These are phyloP conservation scores for Tolypocladium inflatum DNA, from an alignment of 2,329 filamentous ascomycete genomes.

Conservation along the genomic window DNA sequence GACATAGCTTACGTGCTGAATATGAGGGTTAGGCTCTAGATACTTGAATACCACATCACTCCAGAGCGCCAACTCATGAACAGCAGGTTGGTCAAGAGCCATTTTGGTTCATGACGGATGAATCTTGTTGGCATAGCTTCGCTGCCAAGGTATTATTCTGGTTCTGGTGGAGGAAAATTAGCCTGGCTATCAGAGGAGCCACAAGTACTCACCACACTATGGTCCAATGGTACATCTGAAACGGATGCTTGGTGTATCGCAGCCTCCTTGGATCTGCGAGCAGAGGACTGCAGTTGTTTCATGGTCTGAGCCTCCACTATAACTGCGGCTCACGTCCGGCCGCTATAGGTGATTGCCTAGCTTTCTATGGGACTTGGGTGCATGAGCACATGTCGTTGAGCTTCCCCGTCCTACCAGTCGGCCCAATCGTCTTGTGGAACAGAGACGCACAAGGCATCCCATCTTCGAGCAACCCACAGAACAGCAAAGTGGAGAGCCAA, in stretches of 20 bases:
- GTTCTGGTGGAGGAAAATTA: neutral
- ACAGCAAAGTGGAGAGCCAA: constrained; percentile 22
- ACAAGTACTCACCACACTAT: neutral
- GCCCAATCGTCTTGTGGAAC: constrained; percentile 17
- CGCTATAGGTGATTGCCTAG: neutral
- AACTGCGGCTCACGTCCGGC: neutral
- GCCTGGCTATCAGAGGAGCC: neutral
- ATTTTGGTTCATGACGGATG: neutral
- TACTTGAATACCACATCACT: neutral
- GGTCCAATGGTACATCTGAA: neutral
- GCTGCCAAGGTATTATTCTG: neutral
- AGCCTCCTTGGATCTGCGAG: neutral
- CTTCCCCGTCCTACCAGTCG: constrained; percentile 14
- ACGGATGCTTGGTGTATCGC: neutral
- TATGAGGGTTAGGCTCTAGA: neutral
- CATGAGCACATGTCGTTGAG: neutral
- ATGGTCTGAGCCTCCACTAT: neutral
- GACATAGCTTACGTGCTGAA: neutral
- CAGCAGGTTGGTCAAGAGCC: neutral
- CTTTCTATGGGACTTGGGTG: too few species aligned
- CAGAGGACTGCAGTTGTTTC: neutral
- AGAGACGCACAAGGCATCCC: constrained; percentile 22
- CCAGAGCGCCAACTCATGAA: neutral
- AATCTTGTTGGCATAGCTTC: neutral
- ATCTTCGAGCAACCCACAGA: constrained; percentile 23